Percentiles rank a stretch among this genome's conserved stretches.
phyloP scores from a whole-genome alignment of 2,329 filamentous ascomycete genomes.

The Fusarium incarnatum region DNA sequence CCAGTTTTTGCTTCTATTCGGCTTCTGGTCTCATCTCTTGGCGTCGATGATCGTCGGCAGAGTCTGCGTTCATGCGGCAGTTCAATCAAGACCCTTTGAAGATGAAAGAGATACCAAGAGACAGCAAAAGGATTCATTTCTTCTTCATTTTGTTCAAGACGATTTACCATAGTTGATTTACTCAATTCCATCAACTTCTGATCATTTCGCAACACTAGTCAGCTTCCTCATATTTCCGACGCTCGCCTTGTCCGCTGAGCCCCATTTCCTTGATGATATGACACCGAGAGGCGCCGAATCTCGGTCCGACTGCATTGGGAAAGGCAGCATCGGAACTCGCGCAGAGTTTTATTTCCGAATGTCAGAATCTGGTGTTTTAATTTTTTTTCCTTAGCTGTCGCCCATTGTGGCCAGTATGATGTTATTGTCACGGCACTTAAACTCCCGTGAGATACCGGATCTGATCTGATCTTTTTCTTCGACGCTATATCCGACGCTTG shows the following conservation, averaged over 20 bases:
- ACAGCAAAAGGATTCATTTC: neutral
- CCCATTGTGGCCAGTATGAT: conserved; percentile 27
- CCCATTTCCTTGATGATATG: conserved; percentile 27
- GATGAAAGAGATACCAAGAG: neutral
- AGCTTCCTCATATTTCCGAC: conserved; percentile 28
- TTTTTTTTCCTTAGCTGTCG: neutral
- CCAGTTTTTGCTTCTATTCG: conserved; percentile 34
- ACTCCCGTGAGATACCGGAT: conserved; percentile 17
- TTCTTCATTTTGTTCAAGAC: accelerated
- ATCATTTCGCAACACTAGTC: conserved; percentile 13
- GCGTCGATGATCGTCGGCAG: conserved; percentile 27
- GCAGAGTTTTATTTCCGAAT: conserved; percentile 29
- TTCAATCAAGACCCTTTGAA: neutral
- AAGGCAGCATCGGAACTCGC: conserved; percentile 16
- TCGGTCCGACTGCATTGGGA: conserved; percentile 32
- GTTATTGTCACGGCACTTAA: conserved; percentile 26
- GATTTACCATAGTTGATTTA: neutral
- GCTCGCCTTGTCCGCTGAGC: conserved; percentile 26
- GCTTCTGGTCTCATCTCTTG: conserved; percentile 35
- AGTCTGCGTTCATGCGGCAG: conserved; percentile 2
- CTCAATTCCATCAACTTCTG: neutral
- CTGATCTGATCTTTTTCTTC: conserved; percentile 21
- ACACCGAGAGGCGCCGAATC: conserved; percentile 34
- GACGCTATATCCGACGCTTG: conserved; percentile 12
- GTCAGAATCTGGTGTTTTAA: conserved; percentile 19